phyloP scores from a whole-genome alignment of 345 rosid genomes.

The Eucalyptus globulus region DNA sequence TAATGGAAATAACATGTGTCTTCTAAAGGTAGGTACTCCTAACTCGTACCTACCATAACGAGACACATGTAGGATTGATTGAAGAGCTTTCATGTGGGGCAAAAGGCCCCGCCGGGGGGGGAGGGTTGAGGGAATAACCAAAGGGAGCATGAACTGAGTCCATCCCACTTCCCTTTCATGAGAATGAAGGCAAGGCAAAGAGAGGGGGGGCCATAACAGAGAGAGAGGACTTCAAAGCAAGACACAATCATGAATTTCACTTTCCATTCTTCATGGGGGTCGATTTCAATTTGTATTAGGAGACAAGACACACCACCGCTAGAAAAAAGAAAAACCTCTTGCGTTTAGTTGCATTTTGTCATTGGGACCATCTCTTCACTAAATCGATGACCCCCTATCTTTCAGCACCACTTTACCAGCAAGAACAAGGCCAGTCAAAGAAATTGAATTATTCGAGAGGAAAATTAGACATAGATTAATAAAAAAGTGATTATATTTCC shows the following conservation, averaged over 20 bases:
- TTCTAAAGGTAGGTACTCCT: not conserved
- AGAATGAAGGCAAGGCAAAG: not conserved
- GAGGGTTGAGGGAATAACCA: not conserved
- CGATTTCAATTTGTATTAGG: conserved; percentile 9
- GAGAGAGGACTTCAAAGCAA: not conserved
- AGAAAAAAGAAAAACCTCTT: conserved; percentile 1
- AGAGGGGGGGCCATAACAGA: not conserved
- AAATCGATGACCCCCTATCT: not conserved
- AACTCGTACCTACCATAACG: conserved; percentile 13
- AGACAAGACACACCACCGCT: not conserved
- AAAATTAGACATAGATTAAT: not conserved
- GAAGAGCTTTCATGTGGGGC: not conserved
- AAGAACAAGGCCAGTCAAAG: not conserved
- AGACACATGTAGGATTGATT: not conserved
- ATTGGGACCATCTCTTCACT: conserved; percentile 6
- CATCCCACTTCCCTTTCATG: conserved; percentile 1
- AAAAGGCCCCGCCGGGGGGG: not conserved
- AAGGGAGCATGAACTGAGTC: not conserved
- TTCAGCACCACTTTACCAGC: conserved; percentile 10
- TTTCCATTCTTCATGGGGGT: conserved; percentile 17
- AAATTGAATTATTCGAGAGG: not conserved
- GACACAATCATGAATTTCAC: conserved; percentile 22
- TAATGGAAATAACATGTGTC: not conserved
- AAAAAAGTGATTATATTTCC: not conserved
- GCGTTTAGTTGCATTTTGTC: conserved; percentile 18